Evolutionary conservation across 768 basidiomycete species (phyloP), one percentile per base, ranked within the genome.

Genomic region (Termitomyces sp.): DNA sequence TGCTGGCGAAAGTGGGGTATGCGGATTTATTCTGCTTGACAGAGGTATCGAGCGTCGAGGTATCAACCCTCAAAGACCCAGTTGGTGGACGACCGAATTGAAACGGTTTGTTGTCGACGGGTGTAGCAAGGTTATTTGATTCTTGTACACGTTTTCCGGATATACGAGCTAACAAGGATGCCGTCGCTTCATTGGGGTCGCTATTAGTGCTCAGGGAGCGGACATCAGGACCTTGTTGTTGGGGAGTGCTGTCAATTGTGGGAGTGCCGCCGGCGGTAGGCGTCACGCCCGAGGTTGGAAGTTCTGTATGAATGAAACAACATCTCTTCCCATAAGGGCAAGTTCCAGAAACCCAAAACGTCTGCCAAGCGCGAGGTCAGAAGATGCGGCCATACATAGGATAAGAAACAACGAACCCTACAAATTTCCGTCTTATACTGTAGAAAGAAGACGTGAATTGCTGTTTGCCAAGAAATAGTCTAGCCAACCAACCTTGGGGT

Each of bases 371-470:
- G 33, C 11, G 7, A 11, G 22, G 33, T 37, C 36, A 62, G 52
- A 49, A 58, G 59, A 52, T 24, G 6, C 44, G 73, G n/a, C 85
- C 15, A 36, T 36, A 24, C 30, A 24, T 12, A 13, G 5, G 36
- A 18, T 45, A 12, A 63, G n/a, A 48, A 24, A 16, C 41, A 49
- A 55, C 58, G 37, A 66, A 93, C 91, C 76, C 92, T 85, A 71
- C 93, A 95, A 63, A 95, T 93, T 73, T 95, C 93, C 11, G 93
- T 95, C 74, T 95, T 95, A 74, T 95, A 95, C 91, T 63, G 45
- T 18, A 16, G 33, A 47, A 91, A 67, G 37, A 51, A 54, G 39
- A 64, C 54, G 55, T 31, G 57, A 57, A 57, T 62, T 36, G 63
- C 48, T 62, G 53, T 39, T 71, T 39, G 62, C 39, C 51, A 24